These are phyloP conservation scores for Phaffomyces opuntiae DNA, from an alignment of 805 yeast species.

Conservation along the genomic window DNA sequence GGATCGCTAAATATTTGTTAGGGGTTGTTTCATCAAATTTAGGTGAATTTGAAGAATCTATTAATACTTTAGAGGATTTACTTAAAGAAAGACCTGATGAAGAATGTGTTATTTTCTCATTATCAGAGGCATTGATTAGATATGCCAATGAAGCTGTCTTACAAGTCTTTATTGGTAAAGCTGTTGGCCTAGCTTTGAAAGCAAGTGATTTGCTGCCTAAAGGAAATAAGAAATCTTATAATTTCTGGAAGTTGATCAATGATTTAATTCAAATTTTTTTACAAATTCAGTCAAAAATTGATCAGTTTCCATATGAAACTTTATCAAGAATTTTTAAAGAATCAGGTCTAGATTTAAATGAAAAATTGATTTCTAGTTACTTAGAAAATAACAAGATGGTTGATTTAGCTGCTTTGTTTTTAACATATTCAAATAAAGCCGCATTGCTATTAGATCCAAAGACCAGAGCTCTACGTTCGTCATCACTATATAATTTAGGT, in stretches of 20 bases:
- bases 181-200: constrained; percentile 39
- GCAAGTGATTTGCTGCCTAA: constrained; percentile 38
- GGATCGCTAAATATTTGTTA: constrained; percentile 60
- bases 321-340: constrained; percentile 19
- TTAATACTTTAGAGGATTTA: constrained; percentile 38
- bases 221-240: constrained; percentile 38
- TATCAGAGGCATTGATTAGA: constrained; percentile 50
- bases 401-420: constrained; percentile 32
- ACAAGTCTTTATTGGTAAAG: constrained; percentile 64
- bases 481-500: constrained; percentile 65
- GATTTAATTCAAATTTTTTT: constrained; percentile 50
- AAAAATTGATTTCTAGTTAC: constrained; percentile 16
- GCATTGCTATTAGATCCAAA: constrained; percentile 34
- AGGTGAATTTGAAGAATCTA: constrained; percentile 60
- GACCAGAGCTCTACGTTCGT: constrained; percentile 46
- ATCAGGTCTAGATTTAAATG: constrained; percentile 24
- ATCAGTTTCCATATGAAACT: constrained; percentile 41
- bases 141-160: constrained; percentile 45
- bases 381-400: constrained; percentile 21
- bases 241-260: constrained; percentile 60
- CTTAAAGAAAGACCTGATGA: constrained; percentile 40
- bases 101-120: constrained; percentile 40
- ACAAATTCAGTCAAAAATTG: constrained; percentile 45
- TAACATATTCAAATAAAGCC: constrained; percentile 41
- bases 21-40: constrained; percentile 59